Conservation (phyloP, 2,329 filamentous ascomycete species). For the Penicillium sp. region DNA sequence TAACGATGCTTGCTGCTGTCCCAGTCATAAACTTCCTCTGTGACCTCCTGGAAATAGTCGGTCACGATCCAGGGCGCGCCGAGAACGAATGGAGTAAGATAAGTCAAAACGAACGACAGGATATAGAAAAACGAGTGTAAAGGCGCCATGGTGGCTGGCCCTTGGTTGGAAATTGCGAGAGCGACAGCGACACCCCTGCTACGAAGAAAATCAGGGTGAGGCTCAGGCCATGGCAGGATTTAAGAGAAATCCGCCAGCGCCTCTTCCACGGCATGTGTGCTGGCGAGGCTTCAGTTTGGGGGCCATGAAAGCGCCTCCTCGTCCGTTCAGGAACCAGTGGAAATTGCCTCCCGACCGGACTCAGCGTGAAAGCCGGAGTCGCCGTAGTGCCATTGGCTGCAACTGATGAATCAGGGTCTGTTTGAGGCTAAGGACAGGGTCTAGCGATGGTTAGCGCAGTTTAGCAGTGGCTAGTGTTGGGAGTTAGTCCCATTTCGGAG, state of each 20-base stretch:
- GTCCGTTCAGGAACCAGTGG: neutral
- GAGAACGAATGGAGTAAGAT: constrained; percentile 20
- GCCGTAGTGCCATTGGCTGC: neutral
- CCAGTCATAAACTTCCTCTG: constrained; percentile 11
- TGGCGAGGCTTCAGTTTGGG: neutral
- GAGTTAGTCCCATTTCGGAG: neutral
- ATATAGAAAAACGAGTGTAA: constrained; percentile 28
- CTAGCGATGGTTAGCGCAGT: neutral
- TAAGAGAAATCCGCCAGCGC: neutral
- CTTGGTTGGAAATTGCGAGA: neutral
- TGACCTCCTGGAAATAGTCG: constrained; percentile 26
- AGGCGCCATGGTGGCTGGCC: constrained; percentile 23
- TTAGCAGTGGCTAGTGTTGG: neutral
- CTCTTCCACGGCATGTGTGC: neutral
- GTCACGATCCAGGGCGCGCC: constrained; percentile 37
- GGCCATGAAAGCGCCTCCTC: constrained; percentile 1
- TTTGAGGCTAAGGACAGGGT: neutral
- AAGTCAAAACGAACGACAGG: constrained; percentile 24
- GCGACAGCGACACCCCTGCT: neutral
- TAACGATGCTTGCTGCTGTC: constrained; percentile 12
- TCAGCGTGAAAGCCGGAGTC: neutral
- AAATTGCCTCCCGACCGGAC: neutral
- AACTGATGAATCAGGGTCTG: neutral
- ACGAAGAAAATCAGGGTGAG: neutral
- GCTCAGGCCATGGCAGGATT: neutral